A percentile compares a stretch with the other conserved stretches of the same genome.
phyloP scores from a whole-genome alignment of 1,139 yeast genomes.

The Hanseniaspora uvarum region DNA sequence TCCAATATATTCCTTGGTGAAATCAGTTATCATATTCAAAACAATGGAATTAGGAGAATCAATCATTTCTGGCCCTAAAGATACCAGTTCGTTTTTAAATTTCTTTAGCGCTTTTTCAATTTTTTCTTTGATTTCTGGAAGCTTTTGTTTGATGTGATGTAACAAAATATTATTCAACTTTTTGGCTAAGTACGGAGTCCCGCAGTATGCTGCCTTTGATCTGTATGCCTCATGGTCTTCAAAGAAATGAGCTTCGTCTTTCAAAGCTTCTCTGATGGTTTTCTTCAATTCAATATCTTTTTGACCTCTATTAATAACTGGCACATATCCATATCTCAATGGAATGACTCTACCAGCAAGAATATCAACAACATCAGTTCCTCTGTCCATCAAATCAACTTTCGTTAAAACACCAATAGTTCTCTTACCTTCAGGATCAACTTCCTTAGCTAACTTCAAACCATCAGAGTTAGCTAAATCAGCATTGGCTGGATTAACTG shows the following conservation, averaged over 20 bases:
- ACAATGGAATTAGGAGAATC: slow-evolving; percentile 87
- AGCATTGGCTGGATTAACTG: slow-evolving; percentile 94
- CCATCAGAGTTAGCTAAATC: slow-evolving; percentile 98
- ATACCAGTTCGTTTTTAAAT: slow-evolving; percentile 66
- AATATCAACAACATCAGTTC: slow-evolving; percentile 96
- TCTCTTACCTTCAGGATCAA: slow-evolving; percentile 93
- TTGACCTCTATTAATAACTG: slow-evolving; percentile 96
- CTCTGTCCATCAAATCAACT: slow-evolving; percentile 95
- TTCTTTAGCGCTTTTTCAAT: slow-evolving; percentile 75
- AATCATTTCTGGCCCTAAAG: slow-evolving; percentile 74
- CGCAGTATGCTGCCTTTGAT: slow-evolving; percentile 84
- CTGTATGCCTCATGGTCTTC: slow-evolving; percentile 67
- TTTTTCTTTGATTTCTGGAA: slow-evolving; percentile 87
- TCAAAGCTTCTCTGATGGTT: slow-evolving; percentile 79
- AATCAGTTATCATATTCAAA: slow-evolving; percentile 80
- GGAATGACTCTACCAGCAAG: slow-evolving; percentile 95
- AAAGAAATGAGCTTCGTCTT: slow-evolving; percentile 68
- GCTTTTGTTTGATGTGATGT: slow-evolving; percentile 86
- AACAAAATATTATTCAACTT: slow-evolving; percentile 80
- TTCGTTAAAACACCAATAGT: slow-evolving; percentile 96
- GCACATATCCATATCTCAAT: slow-evolving; percentile 88
- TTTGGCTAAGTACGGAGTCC: slow-evolving; percentile 93
- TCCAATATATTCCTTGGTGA: slow-evolving; percentile 83
- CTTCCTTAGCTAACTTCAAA: slow-evolving; percentile 89
- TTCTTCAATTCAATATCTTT: slow-evolving; percentile 82